Percentiles rank a stretch among this genome's conserved stretches.
Conservation (phyloP, 2,329 filamentous ascomycete genomes). For the Metarhizium guizhouense region DNA sequence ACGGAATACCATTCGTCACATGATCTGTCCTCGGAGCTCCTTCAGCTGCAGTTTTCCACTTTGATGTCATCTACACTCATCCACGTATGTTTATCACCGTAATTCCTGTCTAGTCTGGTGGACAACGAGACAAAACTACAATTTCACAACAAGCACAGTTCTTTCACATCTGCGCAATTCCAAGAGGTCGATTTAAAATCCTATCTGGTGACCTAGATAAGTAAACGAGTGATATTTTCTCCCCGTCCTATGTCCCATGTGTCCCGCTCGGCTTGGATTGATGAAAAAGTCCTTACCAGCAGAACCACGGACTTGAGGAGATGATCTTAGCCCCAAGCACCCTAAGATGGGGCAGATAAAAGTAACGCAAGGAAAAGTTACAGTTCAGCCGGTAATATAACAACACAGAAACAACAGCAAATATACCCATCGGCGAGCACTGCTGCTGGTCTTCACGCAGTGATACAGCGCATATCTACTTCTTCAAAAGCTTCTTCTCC, state of each 20-base stretch:
- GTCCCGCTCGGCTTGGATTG: not conserved
- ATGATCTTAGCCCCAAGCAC: not conserved
- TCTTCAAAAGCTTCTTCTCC: conserved; percentile 29
- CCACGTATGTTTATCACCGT: too few relatives aligned
- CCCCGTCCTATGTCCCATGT: not conserved
- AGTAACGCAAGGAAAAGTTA: not conserved
- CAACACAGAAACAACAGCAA: conserved; percentile 6
- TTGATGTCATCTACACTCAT: too few relatives aligned
- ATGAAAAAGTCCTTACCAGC: not conserved
- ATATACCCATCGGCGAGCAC: not conserved
- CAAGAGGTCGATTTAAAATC: conserved; percentile 5
- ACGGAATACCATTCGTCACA: too few relatives aligned
- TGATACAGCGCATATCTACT: conserved; percentile 18
- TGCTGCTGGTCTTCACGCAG: not conserved
- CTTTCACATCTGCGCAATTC: not conserved
- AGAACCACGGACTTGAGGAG: not conserved
- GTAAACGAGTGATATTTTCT: not conserved
- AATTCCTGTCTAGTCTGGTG: too few relatives aligned
- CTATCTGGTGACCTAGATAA: conserved; percentile 8
- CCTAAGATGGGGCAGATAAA: not conserved
- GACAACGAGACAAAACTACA: too few relatives aligned
- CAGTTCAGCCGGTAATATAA: conserved; percentile 3
- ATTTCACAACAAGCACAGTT: not conserved
- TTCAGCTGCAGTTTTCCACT: too few relatives aligned
- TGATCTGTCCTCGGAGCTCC: too few relatives aligned